Base-by-base conservation (phyloP, 78 protist genomes). In the Corallochytrium limacisporum region DNA sequence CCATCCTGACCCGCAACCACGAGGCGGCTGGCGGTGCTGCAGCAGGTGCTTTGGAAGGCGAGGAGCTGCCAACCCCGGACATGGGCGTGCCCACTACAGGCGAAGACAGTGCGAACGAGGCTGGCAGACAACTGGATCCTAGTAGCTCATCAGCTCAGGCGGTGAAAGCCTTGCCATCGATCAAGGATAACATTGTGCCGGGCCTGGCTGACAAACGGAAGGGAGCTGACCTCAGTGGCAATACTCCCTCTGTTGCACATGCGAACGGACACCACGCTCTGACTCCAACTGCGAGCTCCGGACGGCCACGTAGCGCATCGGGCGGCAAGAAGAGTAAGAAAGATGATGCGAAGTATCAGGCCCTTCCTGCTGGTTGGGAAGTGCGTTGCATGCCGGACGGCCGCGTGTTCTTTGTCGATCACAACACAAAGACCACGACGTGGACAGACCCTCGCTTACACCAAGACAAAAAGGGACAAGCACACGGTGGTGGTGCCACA, bases 391-490 rank as follows among this genome's bases (percentile, higher is more conserved):
- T 74, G 31, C 72, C 75, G 28, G 51, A 68, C 26, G 86, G 86
- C 18, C 51, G 62, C 2, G 81, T 60, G 55, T 81, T 62, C 51
- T 81, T 22, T 39, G 75, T 81, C 56, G 68, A 81, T 68, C 86
- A 81, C 81, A 66, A 28, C 22, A 46, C 65, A 13, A 39, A 65
- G 12, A 10, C 4, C 18, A 81, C 81, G 29, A n/a, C 54, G 49
- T 74, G 79, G 86, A 29, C 36, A 20, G 69, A 62, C 38, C 77
- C 82, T 3, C 59, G 80, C 1, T 22, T 29, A 1, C 20, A 2
- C 29, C 48, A 15, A 15, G 39, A 62, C 22, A 28, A 51, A 16
- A 16, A 61, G 56, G 57, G 28, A 12, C 20, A 8, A 7, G 31
- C 10, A 7, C 18, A 24, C 39, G 57, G 28, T 7, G 57, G 18